Conservation (phyloP, 2,329 filamentous ascomycete species). For the Leptographium lundbergii region DNA sequence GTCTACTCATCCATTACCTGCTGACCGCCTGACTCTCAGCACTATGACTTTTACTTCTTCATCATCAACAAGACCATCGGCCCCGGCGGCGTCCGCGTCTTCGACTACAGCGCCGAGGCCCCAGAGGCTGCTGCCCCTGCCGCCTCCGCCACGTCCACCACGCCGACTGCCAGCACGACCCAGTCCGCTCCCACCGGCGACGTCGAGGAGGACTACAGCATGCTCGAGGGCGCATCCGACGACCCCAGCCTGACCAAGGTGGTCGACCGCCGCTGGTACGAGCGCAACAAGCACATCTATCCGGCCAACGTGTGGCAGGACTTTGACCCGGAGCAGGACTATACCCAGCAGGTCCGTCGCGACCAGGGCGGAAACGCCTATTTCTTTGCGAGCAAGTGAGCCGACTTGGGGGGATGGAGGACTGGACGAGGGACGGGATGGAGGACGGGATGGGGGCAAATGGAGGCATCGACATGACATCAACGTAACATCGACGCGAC, state of each 20-base stretch:
- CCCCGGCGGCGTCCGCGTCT: slow-evolving; percentile 59
- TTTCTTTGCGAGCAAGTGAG: slow-evolving; percentile 53
- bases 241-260: slow-evolving; percentile 82
- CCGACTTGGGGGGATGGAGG: no score
- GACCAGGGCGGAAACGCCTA: slow-evolving; percentile 87
- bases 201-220: slow-evolving; percentile 26
- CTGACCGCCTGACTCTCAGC: slow-evolving; percentile 45
- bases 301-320: slow-evolving; percentile 93
- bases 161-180: background rate
- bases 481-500: no score
- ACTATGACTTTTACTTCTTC: slow-evolving; percentile 97
- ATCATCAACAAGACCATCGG: slow-evolving; percentile 75
- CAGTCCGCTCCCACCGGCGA: slow-evolving; percentile 7
- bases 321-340: slow-evolving; percentile 83
- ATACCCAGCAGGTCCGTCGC: slow-evolving; percentile 61
- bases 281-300: slow-evolving; percentile 96
- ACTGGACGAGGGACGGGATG: no score
- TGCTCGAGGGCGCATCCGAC: slow-evolving; percentile 62
- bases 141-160: slow-evolving; percentile 9
- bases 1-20: background rate
- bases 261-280: slow-evolving; percentile 92
- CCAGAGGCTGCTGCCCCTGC: slow-evolving; percentile 16
- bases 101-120: slow-evolving; percentile 54
- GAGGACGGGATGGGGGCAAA: no score
- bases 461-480: no score